Evolutionary conservation across 2,329 filamentous ascomycete genomes (phyloP), one percentile per base, ranked within the genome.

Genomic region (Microascus cirrosus): DNA sequence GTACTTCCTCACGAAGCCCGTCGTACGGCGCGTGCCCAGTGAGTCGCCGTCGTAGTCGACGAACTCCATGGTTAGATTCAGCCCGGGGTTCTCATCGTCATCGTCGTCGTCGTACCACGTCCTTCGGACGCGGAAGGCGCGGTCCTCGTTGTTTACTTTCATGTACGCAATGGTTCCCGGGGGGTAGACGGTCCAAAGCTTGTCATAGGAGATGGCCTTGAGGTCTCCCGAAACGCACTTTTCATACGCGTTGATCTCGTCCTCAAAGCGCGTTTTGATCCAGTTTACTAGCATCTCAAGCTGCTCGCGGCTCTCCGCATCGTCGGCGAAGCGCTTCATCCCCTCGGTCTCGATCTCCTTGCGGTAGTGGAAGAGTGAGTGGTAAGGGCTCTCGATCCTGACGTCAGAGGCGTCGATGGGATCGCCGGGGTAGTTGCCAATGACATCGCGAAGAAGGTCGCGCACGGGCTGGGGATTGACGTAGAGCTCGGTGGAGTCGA

Each of bases 21-120:
- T 76, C 66, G 90, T 82, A 54, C 77, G 83, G 18, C 88, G 89
- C 65, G 87, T 85, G 2, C 90, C 91, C 66, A 92, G 95, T 6
- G 81, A 79, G 68, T 95, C 95, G 59, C 91, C 92, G 64, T 96
- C 90, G 61, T 90, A 95, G 65, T 95, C 90, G 32, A 96, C 80
- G 63, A 94, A 95, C 67, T 78, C 72, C 10, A 56, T 10, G n/a
- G 24, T 48, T 12, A 56, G 13, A 32, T 54, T 54, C 53, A 54
- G n/a, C 2, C 36, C 36, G 10, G 22, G 39, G 11, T 51, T 22
- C 11, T 25, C 39, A 28, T 48, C 36, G 15, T n/a, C n/a, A n/a
- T 48, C 54, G 6, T 48, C 36, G 18, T 56, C 36, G 7, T 48
- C 36, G 39, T 48, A 51, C 36, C 36, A 51, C 18, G 35, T 15